These are phyloP conservation scores for Auricularia heimuer DNA, from an alignment of 768 basidiomycete genomes.

Conservation along the genomic window DNA sequence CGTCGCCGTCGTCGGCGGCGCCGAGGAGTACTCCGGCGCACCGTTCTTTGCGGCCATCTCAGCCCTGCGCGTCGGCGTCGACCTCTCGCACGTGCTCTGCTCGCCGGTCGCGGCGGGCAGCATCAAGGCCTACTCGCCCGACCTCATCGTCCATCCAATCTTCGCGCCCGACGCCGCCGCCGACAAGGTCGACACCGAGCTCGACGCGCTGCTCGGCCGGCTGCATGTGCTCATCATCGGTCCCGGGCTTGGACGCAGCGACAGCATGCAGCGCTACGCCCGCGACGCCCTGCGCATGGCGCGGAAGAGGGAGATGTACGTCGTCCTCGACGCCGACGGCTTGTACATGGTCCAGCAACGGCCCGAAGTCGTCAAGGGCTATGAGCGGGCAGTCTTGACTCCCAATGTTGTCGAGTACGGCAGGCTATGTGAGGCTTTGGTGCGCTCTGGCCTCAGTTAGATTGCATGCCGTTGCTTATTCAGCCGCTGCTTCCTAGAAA, in stretches of 20 bases:
- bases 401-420: conserved; percentile 94
- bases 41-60: conserved; percentile 94
- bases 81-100: conserved; percentile 96
- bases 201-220: conserved; percentile 65
- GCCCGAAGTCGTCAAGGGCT: conserved; percentile 65
- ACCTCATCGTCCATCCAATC: conserved; percentile 95
- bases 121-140: conserved; percentile 96
- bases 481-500: not conserved
- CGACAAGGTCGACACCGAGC: conserved; percentile 37
- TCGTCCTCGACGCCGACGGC: conserved; percentile 93
- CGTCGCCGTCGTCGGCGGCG: conserved; percentile 89
- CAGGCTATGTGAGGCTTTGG: conserved; percentile 66
- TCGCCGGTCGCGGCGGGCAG: conserved; percentile 83
- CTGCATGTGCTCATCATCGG: conserved; percentile 91
- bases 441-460: conserved; percentile 19
- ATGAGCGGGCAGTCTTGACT: conserved; percentile 79
- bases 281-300: conserved; percentile 68
- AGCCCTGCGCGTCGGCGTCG: conserved; percentile 80
- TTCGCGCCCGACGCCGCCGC: conserved; percentile 36
- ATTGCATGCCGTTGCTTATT: not conserved
- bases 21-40: conserved; percentile 89
- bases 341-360: conserved; percentile 76
- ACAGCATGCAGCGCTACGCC: conserved; percentile 82
- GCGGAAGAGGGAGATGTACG: conserved; percentile 62
- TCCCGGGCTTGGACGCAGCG: conserved; percentile 86